phyloP scores from a whole-genome alignment of 768 basidiomycete species.

The Podaxis sp. region DNA sequence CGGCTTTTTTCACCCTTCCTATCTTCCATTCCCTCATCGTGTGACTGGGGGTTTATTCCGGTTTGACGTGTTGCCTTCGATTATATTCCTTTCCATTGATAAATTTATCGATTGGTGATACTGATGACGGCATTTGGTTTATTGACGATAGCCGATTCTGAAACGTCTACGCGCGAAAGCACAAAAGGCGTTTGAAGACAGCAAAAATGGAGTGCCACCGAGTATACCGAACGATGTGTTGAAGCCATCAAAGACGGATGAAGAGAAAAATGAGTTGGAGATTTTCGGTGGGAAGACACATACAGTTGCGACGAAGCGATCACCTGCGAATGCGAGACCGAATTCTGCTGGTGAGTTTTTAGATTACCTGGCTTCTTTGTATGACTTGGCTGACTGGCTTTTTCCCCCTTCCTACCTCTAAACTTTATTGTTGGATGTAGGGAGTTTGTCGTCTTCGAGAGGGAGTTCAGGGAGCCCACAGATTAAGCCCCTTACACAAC shows the following conservation, averaged over 20 bases:
- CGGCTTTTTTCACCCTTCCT: no score
- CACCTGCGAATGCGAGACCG: neutral
- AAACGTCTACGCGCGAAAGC: slow-evolving; percentile 62
- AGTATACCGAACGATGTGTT: slow-evolving; percentile 55
- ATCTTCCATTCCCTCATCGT: no score
- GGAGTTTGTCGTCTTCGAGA: neutral
- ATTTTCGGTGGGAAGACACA: slow-evolving; percentile 79
- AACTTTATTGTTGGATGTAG: neutral
- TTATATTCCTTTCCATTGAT: neutral
- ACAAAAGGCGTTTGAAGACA: slow-evolving; percentile 44
- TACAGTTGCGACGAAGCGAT: slow-evolving; percentile 28
- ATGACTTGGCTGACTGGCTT: neutral
- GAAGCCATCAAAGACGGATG: slow-evolving; percentile 41
- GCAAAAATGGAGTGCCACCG: slow-evolving; percentile 43
- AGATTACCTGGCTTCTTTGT: neutral
- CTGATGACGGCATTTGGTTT: neutral
- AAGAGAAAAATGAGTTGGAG: slow-evolving; percentile 64
- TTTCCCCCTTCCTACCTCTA: neutral
- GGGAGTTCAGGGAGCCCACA: neutral
- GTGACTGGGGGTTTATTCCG: no score
- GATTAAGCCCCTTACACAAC: neutral
- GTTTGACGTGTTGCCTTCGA: neutral
- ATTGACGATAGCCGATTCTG: slow-evolving; percentile 54
- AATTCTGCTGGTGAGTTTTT: neutral
- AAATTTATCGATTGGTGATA: neutral